Conservation (phyloP, 306 rosid species). For the Lathyrus tuberosus region DNA sequence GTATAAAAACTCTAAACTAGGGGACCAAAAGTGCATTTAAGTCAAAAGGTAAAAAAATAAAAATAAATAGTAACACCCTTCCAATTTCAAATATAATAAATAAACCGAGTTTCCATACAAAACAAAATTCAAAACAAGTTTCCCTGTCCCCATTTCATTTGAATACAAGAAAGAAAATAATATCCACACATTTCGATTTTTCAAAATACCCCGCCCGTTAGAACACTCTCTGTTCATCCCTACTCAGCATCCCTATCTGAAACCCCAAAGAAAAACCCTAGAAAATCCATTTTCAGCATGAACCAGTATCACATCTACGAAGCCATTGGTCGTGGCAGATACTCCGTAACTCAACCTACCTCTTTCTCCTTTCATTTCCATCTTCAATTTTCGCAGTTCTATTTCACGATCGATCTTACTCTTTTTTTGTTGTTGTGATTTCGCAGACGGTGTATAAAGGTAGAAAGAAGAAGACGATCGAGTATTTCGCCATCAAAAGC, state of each 20-base stretch:
- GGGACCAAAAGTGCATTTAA: too few species aligned
- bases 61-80: too few species aligned
- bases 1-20: too few species aligned
- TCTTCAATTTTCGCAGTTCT: background rate
- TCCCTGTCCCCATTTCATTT: too few species aligned
- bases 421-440: background rate
- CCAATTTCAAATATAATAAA: too few species aligned
- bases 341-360: constrained; percentile 57
- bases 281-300: constrained; percentile 47
- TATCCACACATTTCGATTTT: background rate
- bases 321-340: constrained; percentile 95
- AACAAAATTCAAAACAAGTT: too few species aligned
- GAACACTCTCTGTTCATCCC: constrained; percentile 13
- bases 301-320: constrained; percentile 93
- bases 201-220: constrained; percentile 29
- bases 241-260: constrained; percentile 10
- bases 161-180: background rate
- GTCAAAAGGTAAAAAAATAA: too few species aligned
- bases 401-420: background rate
- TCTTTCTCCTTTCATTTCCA: constrained; percentile 15
- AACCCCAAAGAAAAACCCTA: constrained; percentile 49
- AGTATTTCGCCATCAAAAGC: constrained; percentile 90
- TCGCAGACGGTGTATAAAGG: constrained; percentile 92
- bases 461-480: constrained; percentile 96
- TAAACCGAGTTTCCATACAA: too few species aligned